Base-by-base conservation (phyloP, 2,329 filamentous ascomycete species). In the Colletotrichum phormii region DNA sequence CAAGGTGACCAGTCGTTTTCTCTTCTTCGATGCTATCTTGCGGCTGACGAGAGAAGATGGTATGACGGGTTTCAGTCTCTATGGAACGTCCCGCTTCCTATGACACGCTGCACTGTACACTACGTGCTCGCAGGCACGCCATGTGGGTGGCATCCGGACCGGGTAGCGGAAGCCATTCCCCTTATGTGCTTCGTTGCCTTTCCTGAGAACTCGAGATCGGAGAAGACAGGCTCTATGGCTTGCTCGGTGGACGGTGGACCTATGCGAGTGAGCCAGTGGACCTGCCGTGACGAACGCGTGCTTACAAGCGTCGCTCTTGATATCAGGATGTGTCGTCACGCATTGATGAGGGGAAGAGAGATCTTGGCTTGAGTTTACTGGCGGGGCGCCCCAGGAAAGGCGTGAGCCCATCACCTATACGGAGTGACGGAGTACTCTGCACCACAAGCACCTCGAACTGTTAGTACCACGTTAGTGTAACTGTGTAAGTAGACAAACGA, bases 61-160 rank as follows among this genome's bases (percentile, higher is more conserved):
- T 60, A 51, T 42, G 70, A 57, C 24, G 31, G 59, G 35, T 62
- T 31, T 53, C 58, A 62, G 58, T 69, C 42, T 64, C 8, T 11
- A 67, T 53, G 26, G 51, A 12, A 53, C 49, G 29, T 53, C 42
- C 57, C 42, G 42, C 22, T 31, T 33, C 35, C 46, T n/a, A 49
- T 26, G 54, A 29, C 60, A 42, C 57, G 70, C 46, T n/a, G 26
- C 26, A 64, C 49, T 26, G 61, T 15, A 63, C 42, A 55, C 15
- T 57, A 35, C 60, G 59, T 64, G 70, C 42, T 70, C 66, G 46
- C 54, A 69, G 31, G 66, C 66, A 70, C 55, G 66, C 66, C 66
- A 64, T 72, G 66, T 70, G 66, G 65, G 70, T 55, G 59, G 54
- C 60, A 49, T 37, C 46, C 59, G 49, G 60, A 53, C 62, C 70